Conservation (phyloP, 164 flowering plant species). For the Piper longum region DNA sequence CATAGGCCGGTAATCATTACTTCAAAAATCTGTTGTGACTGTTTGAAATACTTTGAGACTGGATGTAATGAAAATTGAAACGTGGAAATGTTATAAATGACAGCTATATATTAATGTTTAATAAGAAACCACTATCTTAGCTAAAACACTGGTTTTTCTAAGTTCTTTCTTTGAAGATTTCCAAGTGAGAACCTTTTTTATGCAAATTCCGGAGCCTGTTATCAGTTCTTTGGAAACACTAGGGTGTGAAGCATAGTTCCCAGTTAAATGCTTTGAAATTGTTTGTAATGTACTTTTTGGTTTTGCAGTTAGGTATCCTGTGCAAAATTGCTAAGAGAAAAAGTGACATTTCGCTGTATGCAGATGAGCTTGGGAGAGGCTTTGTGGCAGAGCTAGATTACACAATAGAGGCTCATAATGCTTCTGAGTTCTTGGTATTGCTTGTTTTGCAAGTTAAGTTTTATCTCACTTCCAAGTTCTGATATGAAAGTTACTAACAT, state of each 20-base stretch:
- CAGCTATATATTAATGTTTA: no score
- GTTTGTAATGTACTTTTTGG: constrained; percentile 5
- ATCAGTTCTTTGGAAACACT: neutral
- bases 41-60: no score
- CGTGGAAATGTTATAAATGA: no score
- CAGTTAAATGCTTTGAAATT: neutral
- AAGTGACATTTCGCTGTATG: constrained; percentile 74
- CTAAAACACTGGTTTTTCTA: no score
- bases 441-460: neutral
- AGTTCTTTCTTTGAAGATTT: no score
- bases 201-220: neutral
- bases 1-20: no score
- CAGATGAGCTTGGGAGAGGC: constrained; percentile 97
- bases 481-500: neutral
- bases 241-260: neutral
- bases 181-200: neutral
- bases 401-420: constrained; percentile 82
- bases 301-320: constrained; percentile 60
- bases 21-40: no score
- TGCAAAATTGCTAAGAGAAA: constrained; percentile 75
- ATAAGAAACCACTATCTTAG: no score
- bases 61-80: no score
- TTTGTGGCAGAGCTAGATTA: constrained; percentile 89
- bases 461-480: neutral
- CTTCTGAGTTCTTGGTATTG: constrained; percentile 57